Evolutionary conservation across 2,329 filamentous ascomycete species (phyloP).

Genomic region (Colletotrichum sublineola): DNA sequence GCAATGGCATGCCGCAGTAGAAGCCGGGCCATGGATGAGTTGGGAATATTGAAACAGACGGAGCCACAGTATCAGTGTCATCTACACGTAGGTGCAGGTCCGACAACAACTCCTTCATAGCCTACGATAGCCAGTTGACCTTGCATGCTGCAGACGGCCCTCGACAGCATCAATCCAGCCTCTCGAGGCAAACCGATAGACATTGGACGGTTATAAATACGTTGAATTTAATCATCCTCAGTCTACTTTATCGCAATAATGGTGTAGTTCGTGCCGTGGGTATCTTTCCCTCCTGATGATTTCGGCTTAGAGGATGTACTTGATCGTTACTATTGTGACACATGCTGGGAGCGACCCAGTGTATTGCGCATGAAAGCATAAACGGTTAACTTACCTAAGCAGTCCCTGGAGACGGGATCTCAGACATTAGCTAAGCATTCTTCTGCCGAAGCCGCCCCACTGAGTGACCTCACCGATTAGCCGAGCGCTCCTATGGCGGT

Average conservation of each 20-base stretch:
- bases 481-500: slow-evolving; percentile 22
- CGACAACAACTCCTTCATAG: neutral
- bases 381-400: neutral
- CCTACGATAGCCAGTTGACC: neutral
- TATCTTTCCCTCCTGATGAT: neutral
- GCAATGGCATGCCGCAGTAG: neutral
- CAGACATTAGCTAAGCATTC: neutral
- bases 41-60: slow-evolving; percentile 27
- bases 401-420: neutral
- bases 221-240: no score
- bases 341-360: neutral
- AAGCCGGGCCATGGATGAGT: neutral
- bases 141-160: neutral
- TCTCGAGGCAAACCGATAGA: neutral
- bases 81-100: neutral
- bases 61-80: slow-evolving; percentile 11
- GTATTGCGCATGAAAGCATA: neutral
- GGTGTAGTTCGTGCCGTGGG: neutral
- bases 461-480: slow-evolving; percentile 31
- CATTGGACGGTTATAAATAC: neutral
- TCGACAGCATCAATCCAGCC: neutral
- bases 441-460: slow-evolving; percentile 23
- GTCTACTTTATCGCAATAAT: neutral
- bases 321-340: neutral
- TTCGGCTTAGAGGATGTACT: neutral